These are phyloP conservation scores for Tricholoma sp. DNA, from an alignment of 768 basidiomycete species.

Conservation along the genomic window DNA sequence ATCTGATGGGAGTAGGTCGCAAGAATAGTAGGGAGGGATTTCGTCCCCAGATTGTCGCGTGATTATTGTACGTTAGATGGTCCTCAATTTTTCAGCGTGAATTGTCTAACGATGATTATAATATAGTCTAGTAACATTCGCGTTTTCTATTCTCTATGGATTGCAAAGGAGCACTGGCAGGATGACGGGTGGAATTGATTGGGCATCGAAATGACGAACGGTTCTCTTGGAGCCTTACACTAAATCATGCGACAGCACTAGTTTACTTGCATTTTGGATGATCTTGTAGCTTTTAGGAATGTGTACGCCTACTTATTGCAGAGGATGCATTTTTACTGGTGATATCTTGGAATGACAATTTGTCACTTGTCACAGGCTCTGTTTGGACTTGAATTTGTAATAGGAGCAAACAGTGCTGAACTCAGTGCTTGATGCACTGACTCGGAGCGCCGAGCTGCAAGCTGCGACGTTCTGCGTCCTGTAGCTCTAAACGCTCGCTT, in stretches of 20 bases:
- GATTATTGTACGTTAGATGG: slow-evolving; percentile 7
- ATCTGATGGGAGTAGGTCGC: slow-evolving; percentile 30
- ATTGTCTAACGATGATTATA: not conserved
- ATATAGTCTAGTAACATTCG: not conserved
- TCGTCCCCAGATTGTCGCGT: slow-evolving; percentile 16
- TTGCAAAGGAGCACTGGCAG: not conserved
- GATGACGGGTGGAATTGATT: not conserved
- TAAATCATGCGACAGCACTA: slow-evolving; percentile 2
- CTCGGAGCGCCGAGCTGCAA: too few relatives aligned
- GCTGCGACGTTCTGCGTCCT: too few relatives aligned
- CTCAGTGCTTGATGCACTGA: too few relatives aligned
- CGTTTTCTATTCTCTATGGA: slow-evolving; percentile 9
- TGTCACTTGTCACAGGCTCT: too few relatives aligned
- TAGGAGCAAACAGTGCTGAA: too few relatives aligned
- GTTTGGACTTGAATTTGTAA: not conserved
- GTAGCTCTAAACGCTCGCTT: too few relatives aligned
- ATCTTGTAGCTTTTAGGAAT: not conserved
- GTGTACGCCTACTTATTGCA: not conserved
- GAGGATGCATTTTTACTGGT: slow-evolving; percentile 1
- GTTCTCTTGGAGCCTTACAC: not conserved
- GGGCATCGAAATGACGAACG: not conserved
- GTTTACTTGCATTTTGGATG: slow-evolving; percentile 3
- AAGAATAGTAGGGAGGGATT: slow-evolving; percentile 34
- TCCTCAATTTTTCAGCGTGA: not conserved
- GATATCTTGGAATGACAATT: slow-evolving; percentile 2